phyloP scores from a whole-genome alignment of 129 eudicot genomes.

The Pulicaria dysenterica region DNA sequence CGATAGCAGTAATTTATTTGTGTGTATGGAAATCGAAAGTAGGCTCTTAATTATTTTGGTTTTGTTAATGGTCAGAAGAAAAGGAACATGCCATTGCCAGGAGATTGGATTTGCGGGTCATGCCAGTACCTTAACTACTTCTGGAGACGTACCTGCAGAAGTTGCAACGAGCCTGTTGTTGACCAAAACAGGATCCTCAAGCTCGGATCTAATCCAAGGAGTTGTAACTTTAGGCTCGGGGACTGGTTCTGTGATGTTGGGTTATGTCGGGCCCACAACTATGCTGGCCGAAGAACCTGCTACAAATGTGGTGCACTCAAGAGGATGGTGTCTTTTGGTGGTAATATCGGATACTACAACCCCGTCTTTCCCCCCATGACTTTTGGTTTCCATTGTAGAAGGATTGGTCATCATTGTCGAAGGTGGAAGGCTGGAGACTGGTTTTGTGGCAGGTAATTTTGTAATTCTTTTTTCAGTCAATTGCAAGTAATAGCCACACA shows the following conservation, averaged over 20 bases:
- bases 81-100: constrained; percentile 1
- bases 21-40: background rate
- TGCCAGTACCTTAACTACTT: constrained; percentile 24
- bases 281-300: constrained; percentile 20
- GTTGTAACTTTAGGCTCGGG: constrained; percentile 11
- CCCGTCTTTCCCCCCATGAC: background rate
- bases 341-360: background rate
- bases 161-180: constrained; percentile 9
- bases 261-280: constrained; percentile 33
- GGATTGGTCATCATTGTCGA: background rate
- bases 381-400: background rate
- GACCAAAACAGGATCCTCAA: background rate
- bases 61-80: constrained; percentile 8
- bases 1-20: background rate
- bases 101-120: constrained; percentile 27
- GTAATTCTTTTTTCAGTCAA: background rate
- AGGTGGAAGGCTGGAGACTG: constrained; percentile 38
- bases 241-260: constrained; percentile 33
- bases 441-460: constrained; percentile 33
- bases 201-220: background rate
- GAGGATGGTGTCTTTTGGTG: constrained; percentile 1
- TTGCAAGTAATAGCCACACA: no score
- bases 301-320: constrained; percentile 23
- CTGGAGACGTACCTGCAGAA: constrained; percentile 25
- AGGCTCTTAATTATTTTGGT: background rate